Evolutionary conservation across 257 asterid genomes (phyloP).

Genomic region (Mitragyna speciosa): DNA sequence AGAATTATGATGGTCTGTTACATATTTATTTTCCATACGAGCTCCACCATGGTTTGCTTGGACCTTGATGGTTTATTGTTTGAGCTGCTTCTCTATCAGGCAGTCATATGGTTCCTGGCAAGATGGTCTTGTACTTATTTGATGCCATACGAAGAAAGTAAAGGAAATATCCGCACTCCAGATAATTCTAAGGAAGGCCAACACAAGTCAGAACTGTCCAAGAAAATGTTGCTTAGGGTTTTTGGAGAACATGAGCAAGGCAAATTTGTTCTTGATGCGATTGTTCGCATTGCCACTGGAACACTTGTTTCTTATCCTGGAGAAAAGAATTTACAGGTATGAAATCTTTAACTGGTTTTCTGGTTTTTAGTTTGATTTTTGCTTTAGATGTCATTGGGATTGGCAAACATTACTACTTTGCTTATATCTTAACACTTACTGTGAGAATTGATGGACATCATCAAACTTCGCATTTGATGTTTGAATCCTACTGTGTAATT

Average conservation of each 20-base stretch:
- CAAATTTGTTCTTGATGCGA: constrained; percentile 70
- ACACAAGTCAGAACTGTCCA: constrained; percentile 31
- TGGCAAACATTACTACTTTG: not conserved
- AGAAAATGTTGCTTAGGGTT: constrained; percentile 52
- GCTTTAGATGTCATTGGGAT: not conserved
- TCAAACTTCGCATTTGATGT: not conserved
- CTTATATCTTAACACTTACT: no score
- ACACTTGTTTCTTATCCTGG: constrained; percentile 88
- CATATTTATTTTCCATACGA: not conserved
- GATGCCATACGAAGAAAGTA: constrained; percentile 59
- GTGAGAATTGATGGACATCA: not conserved
- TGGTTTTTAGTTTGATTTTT: constrained; percentile 4
- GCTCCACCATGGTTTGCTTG: not conserved
- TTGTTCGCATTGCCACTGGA: constrained; percentile 63
- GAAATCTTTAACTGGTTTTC: constrained; percentile 16
- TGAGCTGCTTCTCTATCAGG: constrained; percentile 50
- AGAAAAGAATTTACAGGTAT: constrained; percentile 92
- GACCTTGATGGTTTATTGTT: constrained; percentile 8
- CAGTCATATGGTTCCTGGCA: constrained; percentile 92
- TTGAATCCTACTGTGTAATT: not conserved
- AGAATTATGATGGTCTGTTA: not conserved
- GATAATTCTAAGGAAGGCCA: constrained; percentile 32
- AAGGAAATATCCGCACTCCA: constrained; percentile 32
- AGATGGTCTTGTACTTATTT: constrained; percentile 92
- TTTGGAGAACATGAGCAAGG: constrained; percentile 80